Conservation (phyloP, 352 stramenopile genomes). For the Phytophthora syringae region DNA sequence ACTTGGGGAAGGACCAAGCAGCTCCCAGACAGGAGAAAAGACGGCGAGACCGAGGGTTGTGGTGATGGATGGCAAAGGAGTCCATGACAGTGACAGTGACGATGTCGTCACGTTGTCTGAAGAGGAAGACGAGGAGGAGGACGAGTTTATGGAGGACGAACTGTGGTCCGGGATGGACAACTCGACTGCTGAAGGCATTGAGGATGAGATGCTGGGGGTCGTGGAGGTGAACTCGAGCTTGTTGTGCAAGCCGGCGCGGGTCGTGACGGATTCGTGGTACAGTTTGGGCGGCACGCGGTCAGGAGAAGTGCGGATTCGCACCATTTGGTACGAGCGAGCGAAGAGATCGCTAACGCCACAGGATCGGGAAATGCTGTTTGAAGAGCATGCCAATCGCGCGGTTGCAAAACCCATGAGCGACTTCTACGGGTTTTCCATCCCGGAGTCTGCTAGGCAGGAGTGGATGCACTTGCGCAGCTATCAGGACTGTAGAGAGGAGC, state of each 20-base stretch:
- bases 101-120: slow-evolving; percentile 55
- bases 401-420: slow-evolving; percentile 47
- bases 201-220: slow-evolving; percentile 62
- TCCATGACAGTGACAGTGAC: slow-evolving; percentile 56
- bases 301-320: slow-evolving; percentile 74
- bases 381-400: slow-evolving; percentile 39
- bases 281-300: slow-evolving; percentile 49
- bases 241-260: slow-evolving; percentile 38
- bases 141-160: slow-evolving; percentile 23
- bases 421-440: slow-evolving; percentile 75
- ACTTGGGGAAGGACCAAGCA: not conserved
- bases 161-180: slow-evolving; percentile 21
- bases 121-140: slow-evolving; percentile 49
- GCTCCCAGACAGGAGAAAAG: slow-evolving; percentile 15
- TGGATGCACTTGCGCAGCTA: slow-evolving; percentile 78
- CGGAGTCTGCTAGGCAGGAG: slow-evolving; percentile 37
- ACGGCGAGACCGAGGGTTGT: slow-evolving; percentile 17
- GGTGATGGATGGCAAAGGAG: slow-evolving; percentile 22
- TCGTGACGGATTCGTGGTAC: slow-evolving; percentile 71
- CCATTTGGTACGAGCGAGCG: slow-evolving; percentile 44
- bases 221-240: slow-evolving; percentile 56
- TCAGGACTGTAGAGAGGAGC: slow-evolving; percentile 73
- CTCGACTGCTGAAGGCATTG: not conserved
- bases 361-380: slow-evolving; percentile 48
- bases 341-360: slow-evolving; percentile 20